Base-by-base conservation (phyloP, 2,329 filamentous ascomycete species). In the Plectosphaerella plurivora region DNA sequence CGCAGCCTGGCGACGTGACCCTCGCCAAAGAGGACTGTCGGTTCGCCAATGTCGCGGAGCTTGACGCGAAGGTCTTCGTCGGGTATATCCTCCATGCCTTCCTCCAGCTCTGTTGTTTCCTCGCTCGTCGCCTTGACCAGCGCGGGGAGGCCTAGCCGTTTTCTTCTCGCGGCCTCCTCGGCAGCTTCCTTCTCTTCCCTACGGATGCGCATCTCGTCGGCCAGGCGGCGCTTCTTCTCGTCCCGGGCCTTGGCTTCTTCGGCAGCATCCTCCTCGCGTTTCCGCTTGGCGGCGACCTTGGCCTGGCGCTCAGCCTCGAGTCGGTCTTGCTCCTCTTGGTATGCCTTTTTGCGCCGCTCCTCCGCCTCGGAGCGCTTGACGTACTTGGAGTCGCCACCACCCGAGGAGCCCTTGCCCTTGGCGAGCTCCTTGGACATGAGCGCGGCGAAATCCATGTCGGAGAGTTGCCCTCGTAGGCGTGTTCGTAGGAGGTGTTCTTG, bases 401-500 rank as follows among this genome's bases (percentile, higher is more conserved):
- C 10, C 50, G 72, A 60, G 42, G 72, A 59, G 14, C 24, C 37
- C 69, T 90, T 90, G 60, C 86, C 79, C 70, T 94, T 95, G 63
- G 89, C 84, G 64, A 99, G 94, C 71, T 96, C 91, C 66, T 91
- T 88, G 63, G 89, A 85, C 90, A 99, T 96, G 47, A 99, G 76
- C 36, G 91, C 83, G 55, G 91, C 91, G 75, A 99, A 99, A 71
- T 99, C 92, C 94, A 99, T 99, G 60, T 22, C 22, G 22, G 22
- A 22, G 22, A 22, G 22, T 56, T 77, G 46, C 16, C 39, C 45
- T 52, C 37, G 49, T 46, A 18, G 22, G 18, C 12, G 14, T 35
- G 22, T 22, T 11, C 10, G 15, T 22, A 22, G 24, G 45, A 3
- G 10, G 33, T 16, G 33, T 12, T 18, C 28, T 33, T 37, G n/a